A percentile compares a stretch with the other conserved stretches of the same genome.
phyloP scores from a whole-genome alignment of 257 asterid genomes.

The Solanum rostratum region DNA sequence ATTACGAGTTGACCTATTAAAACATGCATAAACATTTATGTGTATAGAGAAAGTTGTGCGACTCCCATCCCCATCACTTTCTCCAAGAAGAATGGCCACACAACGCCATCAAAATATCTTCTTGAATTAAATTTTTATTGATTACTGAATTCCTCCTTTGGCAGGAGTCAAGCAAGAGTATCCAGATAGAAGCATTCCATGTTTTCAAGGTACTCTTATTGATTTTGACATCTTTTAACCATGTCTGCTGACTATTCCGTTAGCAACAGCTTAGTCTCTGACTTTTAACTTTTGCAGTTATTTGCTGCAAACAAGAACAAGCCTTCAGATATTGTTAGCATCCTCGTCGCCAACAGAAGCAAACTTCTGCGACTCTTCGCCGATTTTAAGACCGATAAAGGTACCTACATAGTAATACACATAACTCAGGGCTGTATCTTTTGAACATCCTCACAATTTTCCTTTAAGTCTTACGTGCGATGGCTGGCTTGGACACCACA shows the following conservation, averaged over 20 bases:
- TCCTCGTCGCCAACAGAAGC: constrained; percentile 63
- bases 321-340: constrained; percentile 70
- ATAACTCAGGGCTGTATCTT: background rate
- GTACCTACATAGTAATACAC: constrained; percentile 8
- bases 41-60: background rate
- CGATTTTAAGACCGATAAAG: constrained; percentile 73
- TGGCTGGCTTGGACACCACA: background rate
- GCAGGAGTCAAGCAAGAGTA: constrained; percentile 91
- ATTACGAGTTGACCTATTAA: background rate
- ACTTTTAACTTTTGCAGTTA: constrained; percentile 31
- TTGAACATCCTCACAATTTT: background rate
- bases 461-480: background rate
- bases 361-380: constrained; percentile 84
- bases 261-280: background rate
- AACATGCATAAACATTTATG: background rate
- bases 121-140: background rate
- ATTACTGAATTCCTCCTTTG: constrained; percentile 7
- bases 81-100: background rate
- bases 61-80: background rate
- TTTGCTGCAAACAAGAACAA: constrained; percentile 85
- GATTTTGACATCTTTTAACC: background rate
- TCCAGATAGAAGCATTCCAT: constrained; percentile 88
- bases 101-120: background rate
- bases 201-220: constrained; percentile 61
- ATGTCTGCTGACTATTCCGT: background rate